Base-by-base conservation (phyloP, 1,139 yeast species). In the Yamadazyma kanchanaburiensis region DNA sequence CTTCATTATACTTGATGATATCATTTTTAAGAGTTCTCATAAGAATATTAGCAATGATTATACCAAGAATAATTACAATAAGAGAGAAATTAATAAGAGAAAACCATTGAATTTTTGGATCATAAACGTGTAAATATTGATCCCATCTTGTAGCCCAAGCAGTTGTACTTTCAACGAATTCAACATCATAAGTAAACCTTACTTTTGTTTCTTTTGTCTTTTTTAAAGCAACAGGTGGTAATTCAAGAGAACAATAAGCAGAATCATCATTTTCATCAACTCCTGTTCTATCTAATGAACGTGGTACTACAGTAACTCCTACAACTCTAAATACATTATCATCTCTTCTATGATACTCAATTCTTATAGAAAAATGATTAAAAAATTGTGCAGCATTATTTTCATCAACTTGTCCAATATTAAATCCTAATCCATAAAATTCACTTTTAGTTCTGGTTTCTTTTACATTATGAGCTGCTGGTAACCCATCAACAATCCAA, bases 91-190 rank as follows among this genome's bases (percentile, higher is more conserved):
- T 87, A 46, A 87, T 63, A 45, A 91, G 74, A 3, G 96, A 86
- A 52, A 87, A 84, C 98, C 97, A 89, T 62, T 91, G 97, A 46
- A 91, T 83, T 55, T 83, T 82, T 33, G 96, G 94, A 53, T 87
- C 95, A 53, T 80, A 83, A 21, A 84, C 94, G 49, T 87, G 95
- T 49, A 91, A 71, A 55, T 91, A 91, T 57, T 87, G 86, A 57
- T 91, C 98, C 99, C 99, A 91, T 64, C 99, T 80, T 1, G 97
- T 91, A 19, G 97, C 97, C 98, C 97, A 91, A 8, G 81, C 78
- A 10, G 94, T 85, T 10, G 63, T 64, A 11, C 94, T 82, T 35
- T 73, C 72, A 18, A 62, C 56, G 70, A 91, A 91, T 9, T 50
- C 49, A 14, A 82, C 75, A 3, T 80, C 54, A 46, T 68, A 68